Percentiles rank a stretch among this genome's conserved stretches.
These are phyloP conservation scores for Actinomortierella wolfii DNA, from an alignment of 371 early-diverging fungal species.

Conservation along the genomic window DNA sequence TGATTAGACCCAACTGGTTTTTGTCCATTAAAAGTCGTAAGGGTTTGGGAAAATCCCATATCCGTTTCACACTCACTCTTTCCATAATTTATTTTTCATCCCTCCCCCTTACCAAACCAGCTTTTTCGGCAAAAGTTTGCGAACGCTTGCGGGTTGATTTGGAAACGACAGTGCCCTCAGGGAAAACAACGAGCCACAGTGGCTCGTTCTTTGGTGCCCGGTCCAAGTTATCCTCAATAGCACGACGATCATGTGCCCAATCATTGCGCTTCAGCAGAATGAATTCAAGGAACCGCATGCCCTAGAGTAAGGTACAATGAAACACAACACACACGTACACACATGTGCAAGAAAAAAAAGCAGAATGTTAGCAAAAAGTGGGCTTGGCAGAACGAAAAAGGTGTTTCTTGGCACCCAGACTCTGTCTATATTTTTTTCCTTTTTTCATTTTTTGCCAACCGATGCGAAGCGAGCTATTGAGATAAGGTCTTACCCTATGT, in stretches of 20 bases:
- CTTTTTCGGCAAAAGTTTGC: conserved; percentile 54
- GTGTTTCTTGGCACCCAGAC: conserved; percentile 29
- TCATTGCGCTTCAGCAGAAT: conserved; percentile 81
- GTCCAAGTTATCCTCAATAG: conserved; percentile 53
- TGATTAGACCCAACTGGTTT: no score
- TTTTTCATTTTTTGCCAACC: no score
- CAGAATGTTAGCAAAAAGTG: background rate
- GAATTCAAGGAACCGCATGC: conserved; percentile 88
- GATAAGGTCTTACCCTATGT: no score
- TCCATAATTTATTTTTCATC: background rate
- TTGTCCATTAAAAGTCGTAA: no score
- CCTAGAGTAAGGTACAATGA: conserved; percentile 52
- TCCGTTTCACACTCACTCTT: background rate
- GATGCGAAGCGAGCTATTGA: no score
- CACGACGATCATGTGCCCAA: conserved; percentile 72
- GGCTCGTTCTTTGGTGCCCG: conserved; percentile 52
- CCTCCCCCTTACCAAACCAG: conserved; percentile 50
- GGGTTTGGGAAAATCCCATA: background rate
- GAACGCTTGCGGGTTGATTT: conserved; percentile 56
- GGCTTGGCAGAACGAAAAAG: no score
- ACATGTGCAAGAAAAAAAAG: conserved; percentile 7
- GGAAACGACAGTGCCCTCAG: conserved; percentile 87
- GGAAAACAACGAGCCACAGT: conserved; percentile 89
- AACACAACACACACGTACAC: background rate
- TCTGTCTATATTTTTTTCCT: no score